Base-by-base conservation (phyloP, 441 rosid species). In the Jatropha multifida region DNA sequence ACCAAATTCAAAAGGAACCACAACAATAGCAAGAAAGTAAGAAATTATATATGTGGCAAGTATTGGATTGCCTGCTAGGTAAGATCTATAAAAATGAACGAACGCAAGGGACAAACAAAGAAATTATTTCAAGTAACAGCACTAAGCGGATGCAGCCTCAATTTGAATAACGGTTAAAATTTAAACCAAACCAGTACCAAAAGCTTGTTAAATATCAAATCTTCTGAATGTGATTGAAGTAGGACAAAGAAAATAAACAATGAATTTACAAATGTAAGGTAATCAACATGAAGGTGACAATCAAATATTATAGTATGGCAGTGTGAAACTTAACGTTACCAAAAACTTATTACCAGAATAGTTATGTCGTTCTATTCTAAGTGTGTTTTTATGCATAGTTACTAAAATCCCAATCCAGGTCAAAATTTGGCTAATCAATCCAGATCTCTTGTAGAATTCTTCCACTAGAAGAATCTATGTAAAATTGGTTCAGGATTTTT, bases 81-180 rank as follows among this genome's bases (percentile, higher is more conserved):
- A 72, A 75, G 65, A 59, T 65, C 73, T 71, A 79, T 70, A 54
- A 27, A 78, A 82, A 77, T 65, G 72, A 74, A 59, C 4, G n/a
- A 41, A 0, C 4, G 0, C 26, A 56, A 40, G 10, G 20, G 27
- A 41, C 23, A 70, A 40, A 55, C 4, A 70, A 41, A 69, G 72
- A 52, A 41, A 13, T 32, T 23, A 32, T 23, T 11, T 27, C 15
- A 44, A 44, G 44, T 56, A 12, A 65, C 2, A 37, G 46, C 27
- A 42, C 40, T 55, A 6, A 56, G 32, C 59, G 17, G 23, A 55
- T 18, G 59, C 6, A 18, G 52, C 11, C 52, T 48, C 52, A 13
- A 13, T 10, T 12, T 10, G 52, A 48, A 10, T 32, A 32, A 32
- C 1, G 32, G 14, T 48, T 15, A 15, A 32, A 13, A 20, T 2